A percentile compares a stretch with the other conserved stretches of the same genome.
Conservation (phyloP, 2,329 filamentous ascomycete species). For the Pseudogymnoascus sp. region DNA sequence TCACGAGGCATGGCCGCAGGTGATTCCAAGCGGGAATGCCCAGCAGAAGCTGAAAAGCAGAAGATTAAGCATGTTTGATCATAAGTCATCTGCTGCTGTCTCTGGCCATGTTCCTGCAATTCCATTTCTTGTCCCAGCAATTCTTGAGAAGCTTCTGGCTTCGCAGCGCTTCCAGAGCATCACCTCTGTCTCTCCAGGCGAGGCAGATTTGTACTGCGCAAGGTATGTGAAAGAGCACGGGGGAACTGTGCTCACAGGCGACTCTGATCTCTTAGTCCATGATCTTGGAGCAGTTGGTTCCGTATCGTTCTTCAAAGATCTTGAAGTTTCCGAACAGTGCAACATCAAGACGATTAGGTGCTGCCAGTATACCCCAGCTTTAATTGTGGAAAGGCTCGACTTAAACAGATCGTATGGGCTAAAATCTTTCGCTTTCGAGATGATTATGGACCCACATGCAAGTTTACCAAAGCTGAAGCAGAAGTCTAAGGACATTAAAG, state of each 20-base stretch:
- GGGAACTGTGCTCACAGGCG: conserved; percentile 63
- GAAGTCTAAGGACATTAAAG: conserved; percentile 19
- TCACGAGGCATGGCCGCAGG: conserved; percentile 18
- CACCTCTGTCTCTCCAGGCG: conserved; percentile 61
- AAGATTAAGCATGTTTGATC: conserved; percentile 19
- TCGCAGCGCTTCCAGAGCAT: conserved; percentile 36
- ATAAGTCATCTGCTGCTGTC: conserved; percentile 18
- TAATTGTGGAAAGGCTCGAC: conserved; percentile 38
- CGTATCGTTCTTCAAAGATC: conserved; percentile 60
- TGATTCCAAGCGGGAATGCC: conserved; percentile 14
- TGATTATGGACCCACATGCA: conserved; percentile 21
- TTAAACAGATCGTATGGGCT: conserved; percentile 32
- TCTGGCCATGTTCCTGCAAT: conserved; percentile 34
- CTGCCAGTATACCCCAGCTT: conserved; percentile 33
- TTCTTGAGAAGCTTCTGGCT: conserved; percentile 59
- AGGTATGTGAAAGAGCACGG: conserved; percentile 45
- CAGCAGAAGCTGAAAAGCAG: conserved; percentile 14
- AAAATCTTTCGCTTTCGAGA: conserved; percentile 31
- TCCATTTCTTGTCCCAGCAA: conserved; percentile 67
- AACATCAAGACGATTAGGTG: conserved; percentile 21
- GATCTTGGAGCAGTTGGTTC: conserved; percentile 52
- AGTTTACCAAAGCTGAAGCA: conserved; percentile 22
- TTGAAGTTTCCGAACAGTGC: conserved; percentile 30
- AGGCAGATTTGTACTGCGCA: conserved; percentile 79
- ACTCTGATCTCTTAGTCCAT: conserved; percentile 77